These are phyloP conservation scores for Dichotomocladium elegans DNA, from an alignment of 371 early-diverging fungal species.

Conservation along the genomic window DNA sequence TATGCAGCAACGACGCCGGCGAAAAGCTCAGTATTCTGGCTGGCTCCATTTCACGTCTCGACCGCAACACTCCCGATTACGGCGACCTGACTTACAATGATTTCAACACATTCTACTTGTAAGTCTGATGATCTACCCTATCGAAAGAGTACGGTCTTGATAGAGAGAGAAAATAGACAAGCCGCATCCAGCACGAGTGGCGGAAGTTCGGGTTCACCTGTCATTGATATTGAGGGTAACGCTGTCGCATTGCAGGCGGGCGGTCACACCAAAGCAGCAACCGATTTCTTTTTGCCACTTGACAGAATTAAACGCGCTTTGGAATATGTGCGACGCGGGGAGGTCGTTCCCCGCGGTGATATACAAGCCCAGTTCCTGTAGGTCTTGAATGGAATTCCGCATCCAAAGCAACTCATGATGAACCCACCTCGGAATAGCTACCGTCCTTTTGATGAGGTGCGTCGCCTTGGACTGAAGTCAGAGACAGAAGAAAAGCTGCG, in stretches of 20 bases:
- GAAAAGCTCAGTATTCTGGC: slow-evolving; percentile 89
- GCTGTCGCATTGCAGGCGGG: slow-evolving; percentile 93
- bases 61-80: slow-evolving; percentile 69
- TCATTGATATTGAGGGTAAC: slow-evolving; percentile 88
- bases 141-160: no score
- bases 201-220: slow-evolving; percentile 87
- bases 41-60: slow-evolving; percentile 85
- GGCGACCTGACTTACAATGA: slow-evolving; percentile 67
- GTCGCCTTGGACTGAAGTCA: slow-evolving; percentile 65
- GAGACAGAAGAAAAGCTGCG: slow-evolving; percentile 74
- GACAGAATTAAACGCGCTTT: slow-evolving; percentile 82
- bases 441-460: slow-evolving; percentile 72
- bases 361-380: slow-evolving; percentile 82
- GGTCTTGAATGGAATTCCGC: slow-evolving; percentile 8
- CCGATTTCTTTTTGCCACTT: slow-evolving; percentile 91
- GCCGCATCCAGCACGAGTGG: slow-evolving; percentile 79
- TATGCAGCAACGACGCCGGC: slow-evolving; percentile 78
- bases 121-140: slow-evolving; percentile 1
- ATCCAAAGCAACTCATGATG: no score
- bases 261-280: slow-evolving; percentile 76
- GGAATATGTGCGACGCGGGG: slow-evolving; percentile 60
- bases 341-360: slow-evolving; percentile 82
- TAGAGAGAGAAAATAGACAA: slow-evolving; percentile 42
- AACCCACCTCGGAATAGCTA: slow-evolving; percentile 22
- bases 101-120: slow-evolving; percentile 78